Evolutionary conservation across 352 stramenopile genomes (phyloP), one percentile per base, ranked within the genome.

Genomic region (Bremia lactucae): DNA sequence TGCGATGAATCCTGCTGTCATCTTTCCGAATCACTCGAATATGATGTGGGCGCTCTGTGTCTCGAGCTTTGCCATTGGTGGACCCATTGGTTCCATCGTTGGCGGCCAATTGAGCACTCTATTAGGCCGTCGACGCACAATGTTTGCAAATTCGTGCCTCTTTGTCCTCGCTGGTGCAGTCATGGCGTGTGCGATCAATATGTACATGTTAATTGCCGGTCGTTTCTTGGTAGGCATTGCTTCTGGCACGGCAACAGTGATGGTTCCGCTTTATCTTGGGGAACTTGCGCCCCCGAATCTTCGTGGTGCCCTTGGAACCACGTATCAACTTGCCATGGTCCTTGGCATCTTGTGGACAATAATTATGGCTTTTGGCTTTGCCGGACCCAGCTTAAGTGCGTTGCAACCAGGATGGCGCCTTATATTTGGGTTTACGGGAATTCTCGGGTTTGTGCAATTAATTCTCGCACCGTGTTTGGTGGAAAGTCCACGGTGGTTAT

Each of bases 141-240:
- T 83, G 50, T 40, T 74, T 4, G 19, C 58, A 2, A 70, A 72
- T 46, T 79, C 66, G 40, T 68, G 68, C 16, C 49, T 85, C 7
- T 83, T 83, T 51, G 52, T 79, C 13, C 4, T 73, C 2, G 62
- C 72, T 6, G 72, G 68, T 11, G 53, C 29, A 14, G 33, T 77
- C 29, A 82, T 85, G 70, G 68, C 57, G 6, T 68, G 69, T 20
- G 49, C 79, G 4, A 57, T 57, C 45, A 68, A 78, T 65, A 83
- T 86, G 20, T 83, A 82, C 68, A 76, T 75, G 62, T 48, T 86
- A 16, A 76, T 83, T 14, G 21, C 45, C 14, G 73, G 73, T 14
- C 70, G 73, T 3, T 86, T 86, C 50, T 54, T 86, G 9, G 73
- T 86, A 2, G 70, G 73, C 0, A 76, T 83, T 43, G 68, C 73